Percentiles rank a stretch among this genome's conserved stretches.
phyloP scores from a whole-genome alignment of 2,329 filamentous ascomycete genomes.

The Boeremia lycopersici region DNA sequence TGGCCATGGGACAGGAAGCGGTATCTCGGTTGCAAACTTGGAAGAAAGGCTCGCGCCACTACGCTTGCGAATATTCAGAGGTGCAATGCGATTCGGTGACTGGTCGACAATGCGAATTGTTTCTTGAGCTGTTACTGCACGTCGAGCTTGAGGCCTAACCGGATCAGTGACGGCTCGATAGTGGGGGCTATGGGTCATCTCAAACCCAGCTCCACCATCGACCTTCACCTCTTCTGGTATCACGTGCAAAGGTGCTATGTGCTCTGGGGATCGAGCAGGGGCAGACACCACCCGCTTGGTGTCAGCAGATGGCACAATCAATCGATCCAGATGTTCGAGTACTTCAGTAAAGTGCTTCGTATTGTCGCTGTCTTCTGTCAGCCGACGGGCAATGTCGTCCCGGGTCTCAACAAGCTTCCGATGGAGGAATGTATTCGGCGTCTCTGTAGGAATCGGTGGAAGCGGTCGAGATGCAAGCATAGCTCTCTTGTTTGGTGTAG shows the following conservation, averaged over 20 bases:
- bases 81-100: conserved; percentile 58
- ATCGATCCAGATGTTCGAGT: conserved; percentile 63
- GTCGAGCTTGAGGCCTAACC: conserved; percentile 35
- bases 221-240: conserved; percentile 58
- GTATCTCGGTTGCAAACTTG: conserved; percentile 19
- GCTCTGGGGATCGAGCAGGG: conserved; percentile 41
- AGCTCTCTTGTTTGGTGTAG: conserved; percentile 35
- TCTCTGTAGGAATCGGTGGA: conserved; percentile 53
- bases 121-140: conserved; percentile 38
- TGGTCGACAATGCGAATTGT: conserved; percentile 65
- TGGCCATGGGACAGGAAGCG: conserved; percentile 22
- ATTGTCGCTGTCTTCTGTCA: conserved; percentile 53
- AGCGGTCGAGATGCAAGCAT: conserved; percentile 51
- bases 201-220: conserved; percentile 43
- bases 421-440: conserved; percentile 59
- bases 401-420: conserved; percentile 64
- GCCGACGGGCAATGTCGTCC: conserved; percentile 60
- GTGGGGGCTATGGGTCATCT: conserved; percentile 28
- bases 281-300: conserved; percentile 56
- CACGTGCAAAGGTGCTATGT: conserved; percentile 51
- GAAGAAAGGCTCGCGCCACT: conserved; percentile 42
- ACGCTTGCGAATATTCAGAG: conserved; percentile 62
- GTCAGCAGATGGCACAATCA: conserved; percentile 55
- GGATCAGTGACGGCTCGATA: conserved; percentile 54
- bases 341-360: conserved; percentile 63